Evolutionary conservation across 257 asterid species (phyloP), one percentile per base, ranked within the genome.

Genomic region (Craterostigma plantagineum): DNA sequence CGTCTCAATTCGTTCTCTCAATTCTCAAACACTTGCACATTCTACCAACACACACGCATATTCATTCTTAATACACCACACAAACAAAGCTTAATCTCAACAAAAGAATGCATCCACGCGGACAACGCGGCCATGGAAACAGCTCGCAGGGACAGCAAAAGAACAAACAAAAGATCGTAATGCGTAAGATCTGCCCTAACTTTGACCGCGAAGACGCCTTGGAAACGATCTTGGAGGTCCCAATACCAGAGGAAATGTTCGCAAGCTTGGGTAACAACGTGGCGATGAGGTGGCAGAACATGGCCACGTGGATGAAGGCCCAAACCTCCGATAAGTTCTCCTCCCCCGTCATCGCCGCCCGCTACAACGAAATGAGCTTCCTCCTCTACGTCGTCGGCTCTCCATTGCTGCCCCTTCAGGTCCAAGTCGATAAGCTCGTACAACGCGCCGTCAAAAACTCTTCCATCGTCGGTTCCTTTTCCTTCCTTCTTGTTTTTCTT

Each of bases 281-380:
- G 18, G 87, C 91, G 1, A 47, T 75, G 46, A 58, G 96, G n/a
- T 86, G 94, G 92, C 94, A 81, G 66, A 76, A 74, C 27, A 77
- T 86, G 96, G 63, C 94, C 3, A 72, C 91, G 9, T 85, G 94
- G 96, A 81, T 81, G 94, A 77, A 73, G 54, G 94, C 94, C 4
- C 96, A 86, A 37, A 73, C 94, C 0, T 37, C 71, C 3, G 94
- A 86, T 38, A 81, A 81, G 49, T 77, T 86, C 92, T 67, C 87
- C 3, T 86, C 96, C 0, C 91, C 92, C 0, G 71, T 78, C 41
- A 67, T 81, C 35, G 79, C 92, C 15, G 79, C 79, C 4, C 66
- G 92, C 1, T 81, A 81, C 51, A 81, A 85, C 48, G 96, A 81
- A 35, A 58, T 81, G 59, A 77, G 87, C 51, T 85, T 81, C 48